Base-by-base conservation (phyloP, 169 alveolate genomes). In the Cryptosporidium parvum region DNA sequence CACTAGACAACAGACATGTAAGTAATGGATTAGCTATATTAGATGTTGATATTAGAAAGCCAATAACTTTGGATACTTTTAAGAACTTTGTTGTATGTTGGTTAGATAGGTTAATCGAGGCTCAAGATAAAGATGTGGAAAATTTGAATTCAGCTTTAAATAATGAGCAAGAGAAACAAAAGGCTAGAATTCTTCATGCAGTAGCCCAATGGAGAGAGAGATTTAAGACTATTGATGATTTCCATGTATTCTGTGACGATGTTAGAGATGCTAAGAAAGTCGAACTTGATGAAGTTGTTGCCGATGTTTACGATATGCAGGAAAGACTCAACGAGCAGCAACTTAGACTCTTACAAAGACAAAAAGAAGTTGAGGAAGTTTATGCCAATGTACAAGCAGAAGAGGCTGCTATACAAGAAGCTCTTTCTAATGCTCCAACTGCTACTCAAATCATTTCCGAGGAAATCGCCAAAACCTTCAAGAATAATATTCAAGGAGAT, bases 401-500 rank as follows among this genome's bases (percentile, higher is more conserved):
- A 53, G 89, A 80, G 29, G 89, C 89, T 26, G 89, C 89, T n/a
- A 80, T 80, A 8, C 89, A 80, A 51, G 89, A 80, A 26, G 89
- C 89, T 9, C 65, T 80, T 26, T 16, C 89, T 1, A 80, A 80
- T 23, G 75, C 89, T 42, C 89, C 89, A 14, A 21, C 44, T 21
- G 80, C 72, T 6, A 18, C 89, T 14, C 89, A 80, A 65, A 59
- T 80, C 21, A 80, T 80, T 59, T 80, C 89, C 37, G 89, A 80
- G n/a, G 89, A 80, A 80, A 80, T 80, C 44, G 89, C 89, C 56
- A 80, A 37, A 33, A 80, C 89, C 7, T 80, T 80, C 37, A 80
- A 80, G 37, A 59, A 80, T 26, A 80, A 80, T 44, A 65, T 80
- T 44, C 89, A 80, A n/a, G 89, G 89, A 59, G 89, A 80, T 62